Evolutionary conservation across 768 basidiomycete genomes (phyloP).

Genomic region (Dentipellis sp.): DNA sequence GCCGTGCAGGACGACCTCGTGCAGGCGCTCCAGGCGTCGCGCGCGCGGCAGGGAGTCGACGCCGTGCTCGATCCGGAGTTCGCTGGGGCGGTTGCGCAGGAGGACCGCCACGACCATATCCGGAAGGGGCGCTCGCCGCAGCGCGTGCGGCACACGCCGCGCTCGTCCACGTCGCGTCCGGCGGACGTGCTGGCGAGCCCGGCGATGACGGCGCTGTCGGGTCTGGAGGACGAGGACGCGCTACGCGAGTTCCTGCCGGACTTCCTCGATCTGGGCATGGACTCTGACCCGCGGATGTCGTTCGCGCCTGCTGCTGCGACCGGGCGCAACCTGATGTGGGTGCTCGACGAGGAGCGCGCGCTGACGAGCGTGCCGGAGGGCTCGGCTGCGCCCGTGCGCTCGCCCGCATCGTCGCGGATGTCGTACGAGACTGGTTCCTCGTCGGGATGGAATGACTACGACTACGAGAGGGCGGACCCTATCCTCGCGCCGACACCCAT

Average conservation of each 20-base stretch:
- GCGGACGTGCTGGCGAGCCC: background rate
- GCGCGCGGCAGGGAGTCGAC: background rate
- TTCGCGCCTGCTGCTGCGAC: background rate
- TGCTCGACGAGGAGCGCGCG: background rate
- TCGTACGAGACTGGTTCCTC: background rate
- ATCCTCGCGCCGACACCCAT: background rate
- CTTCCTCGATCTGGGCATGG: slow-evolving; percentile 11
- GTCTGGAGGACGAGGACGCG: slow-evolving; percentile 2
- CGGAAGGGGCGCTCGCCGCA: background rate
- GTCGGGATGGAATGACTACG: background rate
- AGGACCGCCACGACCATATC: background rate
- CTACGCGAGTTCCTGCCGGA: slow-evolving; percentile 9
- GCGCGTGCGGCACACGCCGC: background rate
- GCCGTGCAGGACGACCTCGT: slow-evolving; percentile 1
- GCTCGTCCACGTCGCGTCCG: background rate
- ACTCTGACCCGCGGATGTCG: background rate
- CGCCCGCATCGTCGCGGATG: background rate
- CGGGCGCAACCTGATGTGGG: background rate
- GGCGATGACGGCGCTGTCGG: background rate
- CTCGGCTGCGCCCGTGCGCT: background rate
- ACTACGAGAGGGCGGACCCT: background rate
- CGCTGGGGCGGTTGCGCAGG: background rate
- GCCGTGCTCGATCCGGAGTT: background rate
- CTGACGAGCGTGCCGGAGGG: background rate
- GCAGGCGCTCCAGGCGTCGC: background rate